Evolutionary conservation across 2,329 filamentous ascomycete genomes (phyloP), one percentile per base, ranked within the genome.

Genomic region (Alternaria sp.): DNA sequence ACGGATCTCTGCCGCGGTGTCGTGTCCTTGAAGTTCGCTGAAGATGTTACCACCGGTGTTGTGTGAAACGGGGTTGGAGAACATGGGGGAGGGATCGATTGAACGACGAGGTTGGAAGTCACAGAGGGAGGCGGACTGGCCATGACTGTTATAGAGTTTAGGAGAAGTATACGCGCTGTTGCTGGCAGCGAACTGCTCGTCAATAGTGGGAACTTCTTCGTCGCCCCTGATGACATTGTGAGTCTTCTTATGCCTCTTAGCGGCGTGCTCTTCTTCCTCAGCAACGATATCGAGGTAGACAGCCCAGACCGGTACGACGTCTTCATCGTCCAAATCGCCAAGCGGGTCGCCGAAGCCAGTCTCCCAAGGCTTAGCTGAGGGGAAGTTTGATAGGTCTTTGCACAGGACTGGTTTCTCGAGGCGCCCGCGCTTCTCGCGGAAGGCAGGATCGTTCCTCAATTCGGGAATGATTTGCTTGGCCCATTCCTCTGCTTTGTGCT

Each of bases 21-120:
- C 61, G 13, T 67, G 62, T 40, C 65, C 64, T 45, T 67, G 64
- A 8, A 64, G 61, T 58, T 72, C 64, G 14, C 60, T 56, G 60
- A 76, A 77, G 42, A 76, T 58, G 41, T 77, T 77, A 46, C 42
- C 60, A 39, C 66, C 69, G 33, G 69, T 50, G 13, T 61, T 61
- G 29, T 69, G 65, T 4, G 60, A 45, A 7, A 58, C 31, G 3
- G 61, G 50, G 14, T 58, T 58, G 10, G 61, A 60, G 58, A 77
- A 77, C 69, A 76, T 72, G 11, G 73, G 73, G 3, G 73, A 75
- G 10, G 73, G 71, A 9, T 69, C 62, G 24, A 60, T 58, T 13
- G 72, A 65, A 17, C 71, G 67, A 11, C 75, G 71, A 21, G 75
- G 75, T n/a, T 70, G 67, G 5, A 73, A 51, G 46, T 74, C 72